A percentile compares a stretch with the other conserved stretches of the same genome.
Evolutionary conservation across 2,329 filamentous ascomycete genomes (phyloP).

Genomic region (Acrodontium crateriforme): DNA sequence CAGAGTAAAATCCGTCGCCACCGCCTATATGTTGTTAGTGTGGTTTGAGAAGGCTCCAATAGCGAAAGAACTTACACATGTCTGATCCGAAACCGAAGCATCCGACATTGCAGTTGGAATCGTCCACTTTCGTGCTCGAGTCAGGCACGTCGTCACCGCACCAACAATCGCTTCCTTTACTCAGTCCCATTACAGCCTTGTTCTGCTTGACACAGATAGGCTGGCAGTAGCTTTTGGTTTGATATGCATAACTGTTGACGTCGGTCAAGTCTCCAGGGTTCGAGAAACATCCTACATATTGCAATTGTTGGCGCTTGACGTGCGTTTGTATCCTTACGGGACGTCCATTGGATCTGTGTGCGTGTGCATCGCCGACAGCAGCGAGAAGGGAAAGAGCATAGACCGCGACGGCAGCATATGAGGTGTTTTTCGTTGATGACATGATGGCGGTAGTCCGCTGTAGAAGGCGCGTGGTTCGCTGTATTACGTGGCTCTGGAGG

Average conservation of each 20-base stretch:
- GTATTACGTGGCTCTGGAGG: not conserved
- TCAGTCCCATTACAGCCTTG: conserved; percentile 49
- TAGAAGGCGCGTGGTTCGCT: conserved; percentile 2
- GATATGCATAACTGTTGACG: conserved; percentile 36
- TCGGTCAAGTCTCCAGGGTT: conserved; percentile 33
- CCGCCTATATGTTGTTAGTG: conserved; percentile 34
- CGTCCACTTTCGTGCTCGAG: conserved; percentile 37
- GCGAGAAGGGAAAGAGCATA: conserved; percentile 5
- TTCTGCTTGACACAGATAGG: conserved; percentile 32
- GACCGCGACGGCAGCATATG: conserved; percentile 6
- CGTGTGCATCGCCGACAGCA: conserved; percentile 1
- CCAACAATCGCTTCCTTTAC: conserved; percentile 49
- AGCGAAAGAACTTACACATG: conserved; percentile 39
- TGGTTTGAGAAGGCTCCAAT: not conserved
- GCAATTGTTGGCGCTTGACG: conserved; percentile 4
- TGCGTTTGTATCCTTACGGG: not conserved
- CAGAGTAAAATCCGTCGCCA: conserved; percentile 37
- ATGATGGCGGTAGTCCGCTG: conserved; percentile 6
- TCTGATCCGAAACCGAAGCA: conserved; percentile 52
- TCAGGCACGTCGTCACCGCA: conserved; percentile 61
- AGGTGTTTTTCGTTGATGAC: conserved; percentile 10
- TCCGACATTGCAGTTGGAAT: conserved; percentile 46
- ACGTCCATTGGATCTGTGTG: conserved; percentile 3
- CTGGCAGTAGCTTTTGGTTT: conserved; percentile 43
- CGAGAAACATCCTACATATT: conserved; percentile 38